Percentiles rank a stretch among this genome's conserved stretches.
These are phyloP conservation scores for Usnea hakonensis DNA, from an alignment of 495 filamentous ascomycete genomes.

Conservation along the genomic window DNA sequence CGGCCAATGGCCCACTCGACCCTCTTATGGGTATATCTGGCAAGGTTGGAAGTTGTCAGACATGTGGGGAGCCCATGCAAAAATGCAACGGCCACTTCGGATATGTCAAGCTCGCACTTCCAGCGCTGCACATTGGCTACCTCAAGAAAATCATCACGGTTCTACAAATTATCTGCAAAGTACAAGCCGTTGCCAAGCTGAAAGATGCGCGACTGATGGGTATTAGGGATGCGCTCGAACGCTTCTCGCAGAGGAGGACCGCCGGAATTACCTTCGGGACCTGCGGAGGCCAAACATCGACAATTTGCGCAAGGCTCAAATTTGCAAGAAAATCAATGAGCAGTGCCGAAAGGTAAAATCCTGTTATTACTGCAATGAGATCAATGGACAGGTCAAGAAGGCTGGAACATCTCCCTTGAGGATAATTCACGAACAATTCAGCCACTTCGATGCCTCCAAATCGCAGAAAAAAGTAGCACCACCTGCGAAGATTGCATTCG, in stretches of 20 bases:
- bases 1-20: conserved; percentile 78
- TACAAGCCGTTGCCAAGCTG: conserved; percentile 8
- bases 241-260: conserved; percentile 67
- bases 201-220: conserved; percentile 16
- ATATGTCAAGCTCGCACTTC: conserved; percentile 78
- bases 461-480: conserved; percentile 76
- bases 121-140: conserved; percentile 92
- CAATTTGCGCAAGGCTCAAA: conserved; percentile 66
- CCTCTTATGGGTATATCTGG: conserved; percentile 80
- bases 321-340: conserved; percentile 79
- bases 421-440: conserved; percentile 88
- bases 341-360: conserved; percentile 76
- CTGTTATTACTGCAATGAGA: conserved; percentile 65
- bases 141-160: conserved; percentile 83
- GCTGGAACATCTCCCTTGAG: conserved; percentile 69
- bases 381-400: conserved; percentile 88
- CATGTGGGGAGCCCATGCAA: conserved; percentile 68
- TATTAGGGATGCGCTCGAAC: conserved; percentile 61
- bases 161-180: conserved; percentile 89
- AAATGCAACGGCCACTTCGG: conserved; percentile 93
- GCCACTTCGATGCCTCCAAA: conserved; percentile 75
- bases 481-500: conserved; percentile 68
- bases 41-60: conserved; percentile 65
- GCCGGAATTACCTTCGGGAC: conserved; percentile 63
- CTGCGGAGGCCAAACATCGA: conserved; percentile 77